phyloP scores from a whole-genome alignment of 106 monocot species.

The Gastrodia elata region DNA sequence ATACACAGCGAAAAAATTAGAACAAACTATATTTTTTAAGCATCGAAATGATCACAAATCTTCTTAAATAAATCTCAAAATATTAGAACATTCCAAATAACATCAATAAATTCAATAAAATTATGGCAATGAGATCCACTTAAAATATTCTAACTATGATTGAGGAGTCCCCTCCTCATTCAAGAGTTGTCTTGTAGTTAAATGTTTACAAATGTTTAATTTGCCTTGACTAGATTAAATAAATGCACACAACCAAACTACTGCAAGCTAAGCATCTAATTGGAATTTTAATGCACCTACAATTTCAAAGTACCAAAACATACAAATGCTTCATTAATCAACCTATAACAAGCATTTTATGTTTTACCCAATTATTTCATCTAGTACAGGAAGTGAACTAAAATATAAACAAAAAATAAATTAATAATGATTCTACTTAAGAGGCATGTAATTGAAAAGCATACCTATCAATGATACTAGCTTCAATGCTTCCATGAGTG shows the following conservation, averaged over 20 bases:
- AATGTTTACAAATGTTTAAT: neutral
- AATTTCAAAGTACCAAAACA: neutral
- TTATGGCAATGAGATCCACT: no score
- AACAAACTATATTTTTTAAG: no score
- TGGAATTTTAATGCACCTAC: neutral
- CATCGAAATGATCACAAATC: no score
- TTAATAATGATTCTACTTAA: neutral
- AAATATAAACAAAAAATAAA: neutral
- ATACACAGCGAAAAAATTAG: no score
- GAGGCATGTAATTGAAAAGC: neutral
- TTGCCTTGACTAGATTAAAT: neutral
- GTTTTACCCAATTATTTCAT: neutral
- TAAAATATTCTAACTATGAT: no score
- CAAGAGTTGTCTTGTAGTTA: no score
- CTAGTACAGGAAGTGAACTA: neutral
- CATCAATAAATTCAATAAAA: no score
- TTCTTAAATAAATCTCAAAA: no score
- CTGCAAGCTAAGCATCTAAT: neutral
- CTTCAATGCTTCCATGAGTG: conserved; percentile 60
- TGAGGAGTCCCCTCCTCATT: no score
- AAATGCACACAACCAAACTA: neutral
- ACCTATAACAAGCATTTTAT: neutral
- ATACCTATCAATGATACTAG: conserved; percentile 77
- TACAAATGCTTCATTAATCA: neutral
- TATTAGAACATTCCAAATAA: no score